phyloP scores from a whole-genome alignment of 2,329 filamentous ascomycete genomes.

The Shiraia sp. region DNA sequence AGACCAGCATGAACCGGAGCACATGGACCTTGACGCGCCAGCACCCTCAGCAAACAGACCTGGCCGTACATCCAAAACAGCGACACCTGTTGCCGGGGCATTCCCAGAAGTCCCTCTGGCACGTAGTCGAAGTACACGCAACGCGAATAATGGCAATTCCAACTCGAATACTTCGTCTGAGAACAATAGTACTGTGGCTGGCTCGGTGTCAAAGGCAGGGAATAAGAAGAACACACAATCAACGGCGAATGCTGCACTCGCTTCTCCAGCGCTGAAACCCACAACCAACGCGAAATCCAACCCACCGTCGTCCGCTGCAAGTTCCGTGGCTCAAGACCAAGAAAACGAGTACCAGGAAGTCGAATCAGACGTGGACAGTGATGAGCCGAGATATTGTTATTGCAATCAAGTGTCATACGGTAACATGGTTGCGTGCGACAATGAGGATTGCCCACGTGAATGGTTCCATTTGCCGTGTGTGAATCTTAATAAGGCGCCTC shows the following conservation, averaged over 20 bases:
- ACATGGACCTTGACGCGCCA: conserved; percentile 40
- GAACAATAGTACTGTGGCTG: conserved; percentile 43
- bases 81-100: conserved; percentile 51
- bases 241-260: conserved; percentile 21
- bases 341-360: conserved; percentile 42
- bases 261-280: conserved; percentile 35
- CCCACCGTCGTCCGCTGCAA: conserved; percentile 37
- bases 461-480: conserved; percentile 72
- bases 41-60: conserved; percentile 35
- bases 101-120: conserved; percentile 50
- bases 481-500: conserved; percentile 62
- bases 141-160: conserved; percentile 41
- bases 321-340: conserved; percentile 36
- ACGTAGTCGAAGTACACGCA: conserved; percentile 49
- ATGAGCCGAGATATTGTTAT: conserved; percentile 66
- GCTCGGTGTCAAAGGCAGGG: conserved; percentile 39
- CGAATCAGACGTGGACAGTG: conserved; percentile 44
- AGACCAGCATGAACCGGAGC: conserved; percentile 50
- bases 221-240: conserved; percentile 40
- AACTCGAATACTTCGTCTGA: conserved; percentile 45
- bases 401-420: conserved; percentile 68
- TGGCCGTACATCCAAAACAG: conserved; percentile 52
- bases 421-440: conserved; percentile 71
- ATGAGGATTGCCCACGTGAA: conserved; percentile 65
- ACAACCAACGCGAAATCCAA: conserved; percentile 30